Evolutionary conservation across 1,139 yeast genomes (phyloP), one percentile per base, ranked within the genome.

Genomic region (Diutina pseudorugosa): DNA sequence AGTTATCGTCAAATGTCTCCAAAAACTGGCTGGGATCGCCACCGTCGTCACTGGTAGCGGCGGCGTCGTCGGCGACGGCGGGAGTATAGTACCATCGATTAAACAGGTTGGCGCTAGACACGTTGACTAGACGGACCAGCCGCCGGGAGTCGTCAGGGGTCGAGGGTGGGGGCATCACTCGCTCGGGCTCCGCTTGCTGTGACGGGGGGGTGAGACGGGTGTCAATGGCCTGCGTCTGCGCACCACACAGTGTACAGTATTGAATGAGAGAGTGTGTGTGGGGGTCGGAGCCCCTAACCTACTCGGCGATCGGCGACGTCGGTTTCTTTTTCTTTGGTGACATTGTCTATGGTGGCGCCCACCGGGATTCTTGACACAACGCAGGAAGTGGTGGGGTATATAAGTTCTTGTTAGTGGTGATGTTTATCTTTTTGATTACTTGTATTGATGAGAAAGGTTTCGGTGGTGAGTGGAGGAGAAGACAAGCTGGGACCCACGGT

Each of bases 141-240:
- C 40, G 36, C 19, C 40, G 7, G 49, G 36, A 9, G 20, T 27
- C 49, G 41, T 45, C 40, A 14, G 49, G 49, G 8, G 49, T 21
- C 19, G 23, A 11, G 12, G 49, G 49, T 5, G 49, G 49, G 30
- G 49, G 49, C 49, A 45, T 45, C 40, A 16, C 27, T 43, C n/a
- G n/a, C 18, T 14, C n/a, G 19, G 36, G 12, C 30, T 43, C 30
- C 47, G 47, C 36, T 30, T 30, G 36, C 36, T 30, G 36, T 30
- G 36, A 30, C 16, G 36, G n/a, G 36, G 36, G 36, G 36, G 12
- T 12, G 36, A 11, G 36, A 11, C n/a, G 36, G 36, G 36, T 30
- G 36, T 14, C 36, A 30, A 14, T 9, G 36, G 36, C 36, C 36
- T 30, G 36, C 36, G 36, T 30, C 36, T 30, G n/a, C 36, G 36